phyloP scores from a whole-genome alignment of 2,329 filamentous ascomycete species.

The Penicillium polonicum region DNA sequence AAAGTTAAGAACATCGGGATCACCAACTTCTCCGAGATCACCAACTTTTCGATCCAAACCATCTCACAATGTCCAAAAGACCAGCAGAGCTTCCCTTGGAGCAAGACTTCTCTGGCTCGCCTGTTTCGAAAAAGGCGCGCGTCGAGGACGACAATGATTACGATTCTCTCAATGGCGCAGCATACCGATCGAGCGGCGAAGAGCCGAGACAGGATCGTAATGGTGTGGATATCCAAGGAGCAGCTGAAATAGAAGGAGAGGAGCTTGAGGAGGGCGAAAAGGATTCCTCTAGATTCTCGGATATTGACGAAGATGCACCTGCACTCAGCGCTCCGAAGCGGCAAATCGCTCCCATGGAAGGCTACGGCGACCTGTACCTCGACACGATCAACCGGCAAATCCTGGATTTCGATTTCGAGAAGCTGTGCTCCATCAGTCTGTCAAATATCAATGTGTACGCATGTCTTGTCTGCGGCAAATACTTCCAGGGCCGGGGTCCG shows the following conservation, averaged over 20 bases:
- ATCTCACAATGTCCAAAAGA: slow-evolving; percentile 47
- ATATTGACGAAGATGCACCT: slow-evolving; percentile 39
- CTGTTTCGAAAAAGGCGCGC: slow-evolving; percentile 46
- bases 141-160: slow-evolving; percentile 37
- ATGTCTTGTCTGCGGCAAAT: slow-evolving; percentile 95
- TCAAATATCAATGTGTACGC: slow-evolving; percentile 99
- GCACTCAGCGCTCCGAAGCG: slow-evolving; percentile 50
- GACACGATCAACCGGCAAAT: slow-evolving; percentile 93
- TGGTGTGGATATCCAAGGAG: slow-evolving; percentile 47
- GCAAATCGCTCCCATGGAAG: slow-evolving; percentile 76
- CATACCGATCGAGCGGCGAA: slow-evolving; percentile 28
- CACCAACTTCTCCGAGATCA: neutral
- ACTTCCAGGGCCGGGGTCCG: slow-evolving; percentile 89
- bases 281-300: slow-evolving; percentile 29
- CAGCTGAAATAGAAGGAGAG: slow-evolving; percentile 70
- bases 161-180: slow-evolving; percentile 26
- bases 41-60: slow-evolving; percentile 10
- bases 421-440: slow-evolving; percentile 91
- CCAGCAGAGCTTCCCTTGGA: slow-evolving; percentile 47
- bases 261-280: slow-evolving; percentile 36
- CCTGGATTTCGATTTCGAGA: slow-evolving; percentile 98
- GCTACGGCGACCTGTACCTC: slow-evolving; percentile 93
- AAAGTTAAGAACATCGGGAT: slow-evolving; percentile 22
- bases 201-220: slow-evolving; percentile 39
- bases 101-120: slow-evolving; percentile 38